Evolutionary conservation across 768 basidiomycete species (phyloP).

Genomic region (Lanmaoa rubissima): DNA sequence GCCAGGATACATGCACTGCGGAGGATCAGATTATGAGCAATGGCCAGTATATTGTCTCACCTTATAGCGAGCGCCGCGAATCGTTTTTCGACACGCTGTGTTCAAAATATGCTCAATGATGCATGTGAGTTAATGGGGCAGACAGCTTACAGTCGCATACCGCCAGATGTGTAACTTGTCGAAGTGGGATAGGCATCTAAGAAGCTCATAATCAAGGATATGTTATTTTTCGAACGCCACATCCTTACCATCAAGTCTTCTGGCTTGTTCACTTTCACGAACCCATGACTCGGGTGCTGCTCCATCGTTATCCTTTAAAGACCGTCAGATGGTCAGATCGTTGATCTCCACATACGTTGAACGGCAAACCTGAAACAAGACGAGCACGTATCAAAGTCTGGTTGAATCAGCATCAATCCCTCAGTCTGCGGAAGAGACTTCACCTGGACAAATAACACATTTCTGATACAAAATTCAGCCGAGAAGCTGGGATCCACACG

Average conservation of each 20-base stretch:
- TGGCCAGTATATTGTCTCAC: slow-evolving; percentile 32
- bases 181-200: slow-evolving; percentile 27
- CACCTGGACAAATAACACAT: slow-evolving; percentile 67
- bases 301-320: slow-evolving; percentile 55
- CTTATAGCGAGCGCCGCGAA: slow-evolving; percentile 72
- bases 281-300: slow-evolving; percentile 76
- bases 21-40: background rate
- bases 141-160: slow-evolving; percentile 50
- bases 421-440: background rate
- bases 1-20: slow-evolving; percentile 73
- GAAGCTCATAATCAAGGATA: background rate
- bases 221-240: background rate
- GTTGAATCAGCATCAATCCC: slow-evolving; percentile 6
- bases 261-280: slow-evolving; percentile 56
- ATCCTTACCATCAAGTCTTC: slow-evolving; percentile 58
- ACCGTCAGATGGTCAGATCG: background rate
- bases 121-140: too few species aligned
- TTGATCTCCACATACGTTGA: background rate
- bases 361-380: slow-evolving; percentile 61
- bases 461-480: slow-evolving; percentile 47
- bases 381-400: slow-evolving; percentile 76
- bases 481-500: background rate
- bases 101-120: background rate
- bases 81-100: slow-evolving; percentile 46
- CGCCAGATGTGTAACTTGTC: slow-evolving; percentile 46